Base-by-base conservation (phyloP, 129 eudicot genomes). In the Kitagawia praeruptora region DNA sequence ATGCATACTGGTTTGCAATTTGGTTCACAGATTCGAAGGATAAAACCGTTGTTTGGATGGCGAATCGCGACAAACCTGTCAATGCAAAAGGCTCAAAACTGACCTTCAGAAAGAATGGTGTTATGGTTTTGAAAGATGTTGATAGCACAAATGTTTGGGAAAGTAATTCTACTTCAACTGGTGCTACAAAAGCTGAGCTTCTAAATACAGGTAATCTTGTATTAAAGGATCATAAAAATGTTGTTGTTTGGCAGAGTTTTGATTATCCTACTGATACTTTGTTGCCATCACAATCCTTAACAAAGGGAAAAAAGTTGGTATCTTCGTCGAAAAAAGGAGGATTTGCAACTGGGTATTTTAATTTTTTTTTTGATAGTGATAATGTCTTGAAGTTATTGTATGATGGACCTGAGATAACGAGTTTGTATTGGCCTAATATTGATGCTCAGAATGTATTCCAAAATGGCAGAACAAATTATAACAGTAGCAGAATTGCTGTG, bases 31-130 rank as follows among this genome's bases (percentile, higher is more conserved):
- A 81, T 51, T 85, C 86, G 8, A 51, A 56, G 8, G 83, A 86
- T 15, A 79, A 75, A n/a, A 83, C 87, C 0, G 78, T 81, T 54
- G 86, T 85, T 12, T 88, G 91, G 91, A 83, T 74, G 74, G 89
- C 89, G 8, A 88, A 88, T 46, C 85, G 87, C 4, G 84, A 81
- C 87, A 75, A 75, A 12, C 92, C 89, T 3, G 89, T 88, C 49
- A 88, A 84, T 48, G 78, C 86, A 54, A 79, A 56, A 19, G 87
- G 87, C 76, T 84, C 89, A 27, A 70, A 66, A 47, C 9, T 88
- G 4, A 63, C 86, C 8, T 70, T 88, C 34, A 27, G 75, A 23
- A 40, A 71, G 18, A 82, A 87, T 42, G 90, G 90, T 9, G 56
- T 81, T 14, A 34, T 87, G 78, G 56, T 82, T 14, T 74, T 87